These are phyloP conservation scores for Astragalus membranaceus DNA, from an alignment of 306 rosid genomes.

Conservation along the genomic window DNA sequence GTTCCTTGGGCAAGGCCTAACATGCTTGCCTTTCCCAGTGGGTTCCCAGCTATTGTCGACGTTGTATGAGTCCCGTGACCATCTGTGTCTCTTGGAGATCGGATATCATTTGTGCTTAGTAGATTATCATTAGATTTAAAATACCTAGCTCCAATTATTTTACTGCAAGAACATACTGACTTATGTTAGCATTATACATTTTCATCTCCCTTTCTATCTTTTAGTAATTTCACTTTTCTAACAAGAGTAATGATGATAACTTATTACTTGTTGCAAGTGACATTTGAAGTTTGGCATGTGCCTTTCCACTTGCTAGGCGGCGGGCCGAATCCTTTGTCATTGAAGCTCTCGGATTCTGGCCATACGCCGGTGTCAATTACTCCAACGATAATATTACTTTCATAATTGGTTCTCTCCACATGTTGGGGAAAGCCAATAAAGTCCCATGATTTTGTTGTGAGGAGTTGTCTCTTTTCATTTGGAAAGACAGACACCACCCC, in stretches of 20 bases:
- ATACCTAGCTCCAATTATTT: conserved; percentile 46
- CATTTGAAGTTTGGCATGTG: conserved; percentile 37
- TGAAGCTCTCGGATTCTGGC: conserved; percentile 44
- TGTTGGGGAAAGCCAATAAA: conserved; percentile 25
- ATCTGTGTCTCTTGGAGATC: conserved; percentile 24
- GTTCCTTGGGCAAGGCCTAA: conserved; percentile 29
- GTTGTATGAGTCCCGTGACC: conserved; percentile 53
- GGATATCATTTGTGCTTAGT: background rate
- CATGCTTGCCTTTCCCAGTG: conserved; percentile 21
- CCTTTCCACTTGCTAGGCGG: conserved; percentile 47
- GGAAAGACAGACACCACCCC: conserved; percentile 32
- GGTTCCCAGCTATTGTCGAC: conserved; percentile 42
- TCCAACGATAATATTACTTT: conserved; percentile 34
- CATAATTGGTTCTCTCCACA: background rate
- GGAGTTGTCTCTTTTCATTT: background rate
- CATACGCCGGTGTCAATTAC: conserved; percentile 35
- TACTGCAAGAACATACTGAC: conserved; percentile 15
- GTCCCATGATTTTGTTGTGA: conserved; percentile 49
- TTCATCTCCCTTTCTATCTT: no score
- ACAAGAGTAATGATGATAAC: background rate
- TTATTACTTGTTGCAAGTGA: conserved; percentile 44
- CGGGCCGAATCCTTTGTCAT: conserved; percentile 35
- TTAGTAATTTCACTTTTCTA: no score
- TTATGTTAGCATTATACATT: no score
- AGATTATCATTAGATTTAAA: background rate